Evolutionary conservation across 257 asterid species (phyloP).

Genomic region (Ilex aquifolium): DNA sequence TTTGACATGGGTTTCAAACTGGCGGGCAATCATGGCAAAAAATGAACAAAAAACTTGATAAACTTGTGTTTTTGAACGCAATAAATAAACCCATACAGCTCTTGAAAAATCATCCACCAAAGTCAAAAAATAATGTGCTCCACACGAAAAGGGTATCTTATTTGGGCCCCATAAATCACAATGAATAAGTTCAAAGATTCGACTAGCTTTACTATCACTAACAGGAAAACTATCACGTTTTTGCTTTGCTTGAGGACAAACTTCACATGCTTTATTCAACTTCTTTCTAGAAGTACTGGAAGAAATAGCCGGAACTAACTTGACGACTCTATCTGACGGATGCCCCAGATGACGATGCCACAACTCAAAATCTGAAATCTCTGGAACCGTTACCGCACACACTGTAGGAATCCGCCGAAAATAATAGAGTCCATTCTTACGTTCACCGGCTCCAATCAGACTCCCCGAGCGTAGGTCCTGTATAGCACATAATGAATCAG

Average conservation of each 20-base stretch:
- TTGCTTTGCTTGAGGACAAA: too few species aligned
- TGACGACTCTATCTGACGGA: background rate
- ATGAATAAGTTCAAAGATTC: too few species aligned
- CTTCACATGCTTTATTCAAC: too few species aligned
- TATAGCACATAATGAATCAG: background rate
- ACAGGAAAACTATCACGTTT: too few species aligned
- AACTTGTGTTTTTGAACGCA: too few species aligned
- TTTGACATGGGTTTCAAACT: background rate
- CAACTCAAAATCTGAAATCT: background rate
- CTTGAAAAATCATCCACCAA: constrained; percentile 3
- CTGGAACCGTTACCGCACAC: background rate
- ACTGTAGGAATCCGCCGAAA: background rate
- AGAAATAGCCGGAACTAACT: background rate
- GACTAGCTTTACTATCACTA: too few species aligned
- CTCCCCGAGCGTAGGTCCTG: background rate
- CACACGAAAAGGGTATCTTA: background rate
- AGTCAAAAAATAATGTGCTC: background rate
- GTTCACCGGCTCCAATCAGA: constrained; percentile 4
- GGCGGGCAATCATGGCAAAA: background rate
- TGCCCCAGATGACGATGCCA: too few species aligned
- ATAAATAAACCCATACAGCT: too few species aligned
- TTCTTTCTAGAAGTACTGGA: too few species aligned
- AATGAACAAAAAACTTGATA: background rate
- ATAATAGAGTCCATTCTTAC: background rate
- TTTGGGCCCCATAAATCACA: constrained; percentile 8